Conservation (phyloP, 2,329 filamentous ascomycete species). For the Drechslerella coelobrocha region DNA sequence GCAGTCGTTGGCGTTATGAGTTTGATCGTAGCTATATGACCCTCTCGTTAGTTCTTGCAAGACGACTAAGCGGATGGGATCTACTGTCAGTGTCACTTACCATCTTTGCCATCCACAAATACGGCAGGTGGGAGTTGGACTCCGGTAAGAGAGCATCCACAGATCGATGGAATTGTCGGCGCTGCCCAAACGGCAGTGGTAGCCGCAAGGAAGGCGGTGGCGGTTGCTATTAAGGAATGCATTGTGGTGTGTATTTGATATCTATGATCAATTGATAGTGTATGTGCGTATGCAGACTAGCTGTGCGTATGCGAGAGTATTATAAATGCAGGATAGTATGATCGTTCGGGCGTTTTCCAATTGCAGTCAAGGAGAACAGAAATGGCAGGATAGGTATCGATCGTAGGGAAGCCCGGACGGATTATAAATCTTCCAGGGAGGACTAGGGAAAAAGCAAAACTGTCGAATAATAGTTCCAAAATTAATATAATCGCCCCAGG, state of each 20-base stretch:
- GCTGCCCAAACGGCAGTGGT: constrained; percentile 25
- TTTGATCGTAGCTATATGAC: constrained; percentile 14
- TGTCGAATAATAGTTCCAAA: constrained; percentile 23
- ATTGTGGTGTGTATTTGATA: constrained; percentile 15
- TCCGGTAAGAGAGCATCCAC: constrained; percentile 14
- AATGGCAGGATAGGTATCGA: constrained; percentile 7
- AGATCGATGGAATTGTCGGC: constrained; percentile 5
- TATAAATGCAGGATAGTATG: not conserved
- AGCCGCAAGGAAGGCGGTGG: constrained; percentile 25
- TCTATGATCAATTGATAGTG: not conserved
- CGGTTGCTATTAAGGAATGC: constrained; percentile 23
- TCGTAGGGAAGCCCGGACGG: constrained; percentile 10
- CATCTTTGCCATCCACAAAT: constrained; percentile 16
- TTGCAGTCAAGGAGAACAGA: not conserved
- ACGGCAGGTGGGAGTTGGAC: not conserved
- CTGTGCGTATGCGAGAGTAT: not conserved
- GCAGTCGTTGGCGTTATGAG: not conserved
- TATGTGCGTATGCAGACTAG: not conserved
- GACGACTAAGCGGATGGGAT: not conserved
- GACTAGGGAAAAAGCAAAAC: constrained; percentile 14
- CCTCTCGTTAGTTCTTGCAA: constrained; percentile 1
- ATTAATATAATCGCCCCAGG: constrained; percentile 31
- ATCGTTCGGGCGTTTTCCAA: constrained; percentile 3
- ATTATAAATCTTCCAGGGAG: constrained; percentile 12
- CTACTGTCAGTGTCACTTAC: constrained; percentile 18